Base-by-base conservation (phyloP, 306 rosid genomes). In the Cyamopsis tetragonoloba region DNA sequence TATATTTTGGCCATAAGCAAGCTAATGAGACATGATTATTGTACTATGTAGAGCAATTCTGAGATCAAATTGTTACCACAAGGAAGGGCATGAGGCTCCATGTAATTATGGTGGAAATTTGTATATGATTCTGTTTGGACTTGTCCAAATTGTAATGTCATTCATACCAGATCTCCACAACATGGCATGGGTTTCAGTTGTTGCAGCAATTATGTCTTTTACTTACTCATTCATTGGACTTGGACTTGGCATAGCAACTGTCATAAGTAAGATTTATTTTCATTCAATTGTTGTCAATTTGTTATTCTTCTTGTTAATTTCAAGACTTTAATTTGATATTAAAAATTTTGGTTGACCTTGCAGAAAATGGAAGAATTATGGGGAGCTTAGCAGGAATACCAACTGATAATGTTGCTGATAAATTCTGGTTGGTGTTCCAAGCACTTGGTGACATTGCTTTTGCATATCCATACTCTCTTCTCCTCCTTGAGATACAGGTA, bases 91-190 rank as follows among this genome's bases (percentile, higher is more conserved):
- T 62, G 9, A 81, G 0, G 89, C 92, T 59, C 75, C 91, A 5
- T 92, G 95, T 70, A 4, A 18, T 1, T 87, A 84, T 67, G 87
- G 79, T 4, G 79, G 66, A 2, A 77, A 34, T 46, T 5, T 72
- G 31, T 87, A 77, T 66, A 92, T 89, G 89, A 13, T 84, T 48
- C 1, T 92, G 4, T 92, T 92, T 74, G 98, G 98, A 77, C 38
- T 66, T 26, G 47, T 87, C 14, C 92, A 92, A 80, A 72, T 92
- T 13, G 9, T 87, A 6, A 64, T 89, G 86, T 92, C 98, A 7
- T 95, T 89, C 69, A 89, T 92, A 62, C 98, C 98, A 20, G 89
- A 87, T 83, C 88, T 90, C 68, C 95, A 90, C 60, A 80, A 83
- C 86, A 83, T 90, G 95, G 70, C 79, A 15, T 90, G 96, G 96